Evolutionary conservation across 306 rosid genomes (phyloP).

Genomic region (Rosa persica): DNA sequence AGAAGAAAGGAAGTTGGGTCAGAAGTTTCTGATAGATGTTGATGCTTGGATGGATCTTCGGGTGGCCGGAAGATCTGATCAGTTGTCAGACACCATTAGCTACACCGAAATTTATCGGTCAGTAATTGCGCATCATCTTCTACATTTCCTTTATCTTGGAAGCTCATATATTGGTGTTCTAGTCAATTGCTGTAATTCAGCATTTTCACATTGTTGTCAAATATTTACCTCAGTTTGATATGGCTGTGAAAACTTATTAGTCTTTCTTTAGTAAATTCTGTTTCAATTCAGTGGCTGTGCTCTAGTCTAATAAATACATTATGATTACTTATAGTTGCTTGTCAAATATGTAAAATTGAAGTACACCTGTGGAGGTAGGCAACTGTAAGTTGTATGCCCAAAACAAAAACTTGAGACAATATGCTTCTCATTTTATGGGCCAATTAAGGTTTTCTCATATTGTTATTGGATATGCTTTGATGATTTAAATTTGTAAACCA

Average conservation of each 20-base stretch:
- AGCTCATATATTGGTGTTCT: not conserved
- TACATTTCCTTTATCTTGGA: not conserved
- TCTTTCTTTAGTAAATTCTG: not conserved
- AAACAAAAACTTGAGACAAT: not conserved
- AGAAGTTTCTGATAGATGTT: constrained; percentile 71
- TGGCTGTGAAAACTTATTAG: not conserved
- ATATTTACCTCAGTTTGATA: not conserved
- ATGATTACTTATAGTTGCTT: not conserved
- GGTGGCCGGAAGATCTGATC: constrained; percentile 67
- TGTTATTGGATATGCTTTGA: not conserved
- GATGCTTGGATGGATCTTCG: constrained; percentile 98
- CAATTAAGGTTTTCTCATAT: not conserved
- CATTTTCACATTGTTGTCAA: not conserved
- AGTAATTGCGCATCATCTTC: constrained; percentile 6
- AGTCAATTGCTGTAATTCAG: not conserved
- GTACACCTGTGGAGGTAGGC: not conserved
- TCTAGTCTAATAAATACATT: not conserved
- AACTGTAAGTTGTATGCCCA: not conserved
- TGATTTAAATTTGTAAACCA: constrained; percentile 19
- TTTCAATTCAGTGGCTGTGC: not conserved
- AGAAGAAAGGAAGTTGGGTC: constrained; percentile 70
- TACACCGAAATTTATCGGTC: constrained; percentile 66
- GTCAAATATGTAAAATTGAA: not conserved
- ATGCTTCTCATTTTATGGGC: not conserved
- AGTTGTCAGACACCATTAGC: constrained; percentile 55